Base-by-base conservation (phyloP, 1,284 basidiomycete genomes). In the Cystobasidiaceae sp. region DNA sequence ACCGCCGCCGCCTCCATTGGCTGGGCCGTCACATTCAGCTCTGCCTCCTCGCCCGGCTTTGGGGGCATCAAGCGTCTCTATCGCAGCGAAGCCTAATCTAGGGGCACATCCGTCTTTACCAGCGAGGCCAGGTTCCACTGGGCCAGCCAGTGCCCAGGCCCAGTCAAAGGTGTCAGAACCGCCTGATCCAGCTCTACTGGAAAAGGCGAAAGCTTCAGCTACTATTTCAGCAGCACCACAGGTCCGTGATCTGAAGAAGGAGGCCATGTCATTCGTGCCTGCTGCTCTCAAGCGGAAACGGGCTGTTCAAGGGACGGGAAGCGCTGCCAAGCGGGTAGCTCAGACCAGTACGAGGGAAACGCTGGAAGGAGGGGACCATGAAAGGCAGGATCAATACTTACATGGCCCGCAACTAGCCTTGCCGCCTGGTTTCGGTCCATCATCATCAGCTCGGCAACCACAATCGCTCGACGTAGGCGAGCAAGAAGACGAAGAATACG, bases 181-280 rank as follows among this genome's bases (percentile, higher is more conserved):
- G 39, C 43, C 54, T 3, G 43, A 46, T 28, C 44, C 34, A 54
- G 43, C 61, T 45, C 25, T 46, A 19, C 39, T 56, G 4, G 62
- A 69, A 33, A 50, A 60, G 21, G 57, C 59, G 13, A 43, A 46
- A 17, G 78, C 80, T 0, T 77, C 81, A 6, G 89, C 89, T 1
- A 87, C 84, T 1, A 84, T 94, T 60, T 86, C 83, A 17, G 90
- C 90, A 0, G 90, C 81, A 51, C 90, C 93, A 1, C 82, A 90
- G 73, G 77, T 97, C 48, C 86, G 92, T 23, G 89, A 97, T 75
- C 81, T 96, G 70, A 90, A 91, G 79, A 92, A 90, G 76, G 92
- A 97, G 75, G 85, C 87, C 7, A 93, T 90, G 0, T 84, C 88
- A 0, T 96, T 97, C 73, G 84, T 94, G 1, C 92, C 92, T 0